phyloP scores from a whole-genome alignment of 2,329 filamentous ascomycete genomes.

The Cordyceps javanica region DNA sequence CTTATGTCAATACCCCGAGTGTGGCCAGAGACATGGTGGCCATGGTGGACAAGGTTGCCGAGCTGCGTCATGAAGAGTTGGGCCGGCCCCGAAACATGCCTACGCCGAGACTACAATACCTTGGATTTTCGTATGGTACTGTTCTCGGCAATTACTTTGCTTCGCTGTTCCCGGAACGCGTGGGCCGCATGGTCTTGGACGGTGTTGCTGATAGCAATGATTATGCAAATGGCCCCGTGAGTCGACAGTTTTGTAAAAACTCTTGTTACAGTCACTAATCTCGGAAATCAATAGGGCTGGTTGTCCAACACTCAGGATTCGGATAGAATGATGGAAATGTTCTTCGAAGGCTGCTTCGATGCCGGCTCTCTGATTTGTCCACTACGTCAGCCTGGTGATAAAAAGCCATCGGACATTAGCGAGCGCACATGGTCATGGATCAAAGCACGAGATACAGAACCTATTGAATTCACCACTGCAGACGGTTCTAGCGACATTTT shows the following conservation, averaged over 20 bases:
- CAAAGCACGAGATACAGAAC: not conserved
- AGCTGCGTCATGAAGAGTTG: conserved; percentile 19
- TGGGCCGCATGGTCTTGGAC: conserved; percentile 37
- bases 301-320: conserved; percentile 31
- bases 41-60: conserved; percentile 34
- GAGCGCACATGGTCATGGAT: conserved; percentile 28
- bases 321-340: conserved; percentile 27
- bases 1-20: conserved; percentile 29
- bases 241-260: conserved; percentile 6
- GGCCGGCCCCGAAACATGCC: not conserved
- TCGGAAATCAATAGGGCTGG: conserved; percentile 25
- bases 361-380: conserved; percentile 23
- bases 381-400: conserved; percentile 22
- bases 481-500: not conserved
- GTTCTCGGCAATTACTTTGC: conserved; percentile 29
- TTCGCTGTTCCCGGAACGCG: conserved; percentile 28
- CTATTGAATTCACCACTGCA: not conserved
- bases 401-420: conserved; percentile 22
- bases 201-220: conserved; percentile 32
- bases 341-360: conserved; percentile 31
- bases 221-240: conserved; percentile 26
- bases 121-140: conserved; percentile 44
- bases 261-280: not conserved
- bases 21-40: conserved; percentile 39
- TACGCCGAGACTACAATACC: conserved; percentile 34